Evolutionary conservation across 345 rosid species (phyloP), one percentile per base, ranked within the genome.

Genomic region (Theobroma cacao): DNA sequence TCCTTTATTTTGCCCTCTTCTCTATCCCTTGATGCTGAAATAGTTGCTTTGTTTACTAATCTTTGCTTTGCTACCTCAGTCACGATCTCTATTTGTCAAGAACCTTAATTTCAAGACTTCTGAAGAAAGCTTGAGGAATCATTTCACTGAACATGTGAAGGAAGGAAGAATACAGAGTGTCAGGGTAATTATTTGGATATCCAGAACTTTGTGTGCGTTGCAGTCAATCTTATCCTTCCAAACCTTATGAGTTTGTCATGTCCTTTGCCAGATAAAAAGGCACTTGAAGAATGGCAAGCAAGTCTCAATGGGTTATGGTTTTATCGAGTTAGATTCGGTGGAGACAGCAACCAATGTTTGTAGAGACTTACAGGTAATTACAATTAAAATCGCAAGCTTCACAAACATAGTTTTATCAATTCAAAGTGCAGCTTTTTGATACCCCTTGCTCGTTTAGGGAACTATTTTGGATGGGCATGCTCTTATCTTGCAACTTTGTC

Each of bases 391-490:
- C 40, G 2, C 41, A 58, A 28, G 48, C 8, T 43, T 5, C n/a
- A 64, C 18, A 26, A 76, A 20, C 26, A 55, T 24, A 31, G 24
- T 41, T 77, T 28, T 26, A 74, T 45, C 60, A 36, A 47, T 43
- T 65, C 34, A 26, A 30, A 61, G 53, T 38, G 48, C 56, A 1
- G 18, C 62, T 12, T 48, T 75, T 74, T 72, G 4, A 61, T 7
- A 22, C 33, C 62, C 24, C 26, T 38, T 14, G 62, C 36, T 33
- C 38, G 55, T 84, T 41, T 79, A 96, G 97, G 99, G 97, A 73
- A 94, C 97, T 78, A 70, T 89, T 80, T 84, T 96, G 88, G 98
- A 96, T 77, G 93, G 97, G 43, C 99, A 96, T 83, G 98, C 99
- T 83, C 93, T 94, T 68, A 88, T 82, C 80, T 84, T 94, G 85